Evolutionary conservation across 768 basidiomycete genomes (phyloP).

Genomic region (Cyathus striatus): DNA sequence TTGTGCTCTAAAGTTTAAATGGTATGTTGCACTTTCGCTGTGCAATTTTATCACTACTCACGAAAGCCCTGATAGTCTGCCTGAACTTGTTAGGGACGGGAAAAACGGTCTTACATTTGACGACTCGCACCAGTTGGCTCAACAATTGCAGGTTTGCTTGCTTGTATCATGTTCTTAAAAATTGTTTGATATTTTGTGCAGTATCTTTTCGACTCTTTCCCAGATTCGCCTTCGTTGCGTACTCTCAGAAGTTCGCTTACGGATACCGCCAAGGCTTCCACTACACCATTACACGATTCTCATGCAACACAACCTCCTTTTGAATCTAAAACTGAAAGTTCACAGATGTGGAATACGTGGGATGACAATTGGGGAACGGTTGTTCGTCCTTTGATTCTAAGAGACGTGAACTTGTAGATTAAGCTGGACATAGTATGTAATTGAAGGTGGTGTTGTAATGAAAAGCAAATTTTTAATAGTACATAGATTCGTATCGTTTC

Average conservation of each 20-base stretch:
- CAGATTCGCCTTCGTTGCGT: slow-evolving; percentile 43
- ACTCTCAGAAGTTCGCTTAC: slow-evolving; percentile 48
- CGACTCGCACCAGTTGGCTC: slow-evolving; percentile 59
- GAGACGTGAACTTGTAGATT: slow-evolving; percentile 24
- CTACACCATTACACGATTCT: slow-evolving; percentile 11
- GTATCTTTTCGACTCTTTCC: slow-evolving; percentile 59
- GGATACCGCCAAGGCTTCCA: slow-evolving; percentile 18
- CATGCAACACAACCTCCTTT: slow-evolving; percentile 13
- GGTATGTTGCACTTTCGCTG: slow-evolving; percentile 56
- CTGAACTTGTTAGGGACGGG: slow-evolving; percentile 82
- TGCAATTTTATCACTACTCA: background rate
- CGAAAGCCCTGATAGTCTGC: slow-evolving; percentile 43
- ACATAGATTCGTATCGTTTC: background rate
- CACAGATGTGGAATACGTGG: slow-evolving; percentile 73
- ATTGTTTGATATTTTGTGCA: slow-evolving; percentile 16
- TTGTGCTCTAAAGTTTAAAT: slow-evolving; percentile 81
- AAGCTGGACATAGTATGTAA: background rate
- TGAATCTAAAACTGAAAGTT: slow-evolving; percentile 15
- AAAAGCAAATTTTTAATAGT: background rate
- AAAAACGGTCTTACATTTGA: slow-evolving; percentile 82
- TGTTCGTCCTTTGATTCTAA: slow-evolving; percentile 54
- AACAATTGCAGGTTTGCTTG: slow-evolving; percentile 66
- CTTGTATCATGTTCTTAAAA: slow-evolving; percentile 1
- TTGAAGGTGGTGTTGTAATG: no score
- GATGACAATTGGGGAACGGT: slow-evolving; percentile 77